Conservation (phyloP, 495 filamentous ascomycete genomes). For the Tuber umbilicatum region DNA sequence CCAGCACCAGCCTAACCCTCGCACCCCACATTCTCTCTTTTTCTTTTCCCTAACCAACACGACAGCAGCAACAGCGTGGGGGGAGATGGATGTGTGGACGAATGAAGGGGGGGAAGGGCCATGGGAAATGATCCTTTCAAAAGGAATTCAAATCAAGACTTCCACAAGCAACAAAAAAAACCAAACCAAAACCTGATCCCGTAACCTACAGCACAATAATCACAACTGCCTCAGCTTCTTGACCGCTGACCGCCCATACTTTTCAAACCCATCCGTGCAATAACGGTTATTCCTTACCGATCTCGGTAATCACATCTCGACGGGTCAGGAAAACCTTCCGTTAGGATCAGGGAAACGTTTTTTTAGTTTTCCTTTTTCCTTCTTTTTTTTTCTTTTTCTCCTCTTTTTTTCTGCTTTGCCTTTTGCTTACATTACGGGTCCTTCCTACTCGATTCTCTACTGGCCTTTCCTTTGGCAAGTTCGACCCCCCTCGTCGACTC, state of each 20-base stretch:
- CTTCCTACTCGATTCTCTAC: not conserved
- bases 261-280: not conserved
- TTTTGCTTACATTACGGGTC: not conserved
- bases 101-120: not conserved
- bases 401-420: not conserved
- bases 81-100: not conserved
- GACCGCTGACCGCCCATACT: not conserved
- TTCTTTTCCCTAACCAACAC: not conserved
- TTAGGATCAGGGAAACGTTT: not conserved
- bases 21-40: not conserved
- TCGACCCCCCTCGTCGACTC: not conserved
- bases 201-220: not conserved
- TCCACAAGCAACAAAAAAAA: not conserved
- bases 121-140: conserved; percentile 1
- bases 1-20: not conserved
- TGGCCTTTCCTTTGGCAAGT: not conserved
- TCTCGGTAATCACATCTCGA: not conserved
- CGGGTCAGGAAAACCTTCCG: not conserved
- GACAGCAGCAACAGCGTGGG: not conserved
- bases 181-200: not conserved
- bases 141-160: not conserved
- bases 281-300: conserved; percentile 1
- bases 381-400: not conserved
- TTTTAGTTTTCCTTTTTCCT: not conserved
- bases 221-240: not conserved